phyloP scores from a whole-genome alignment of 257 asterid species.

The Buddleja alternifolia region DNA sequence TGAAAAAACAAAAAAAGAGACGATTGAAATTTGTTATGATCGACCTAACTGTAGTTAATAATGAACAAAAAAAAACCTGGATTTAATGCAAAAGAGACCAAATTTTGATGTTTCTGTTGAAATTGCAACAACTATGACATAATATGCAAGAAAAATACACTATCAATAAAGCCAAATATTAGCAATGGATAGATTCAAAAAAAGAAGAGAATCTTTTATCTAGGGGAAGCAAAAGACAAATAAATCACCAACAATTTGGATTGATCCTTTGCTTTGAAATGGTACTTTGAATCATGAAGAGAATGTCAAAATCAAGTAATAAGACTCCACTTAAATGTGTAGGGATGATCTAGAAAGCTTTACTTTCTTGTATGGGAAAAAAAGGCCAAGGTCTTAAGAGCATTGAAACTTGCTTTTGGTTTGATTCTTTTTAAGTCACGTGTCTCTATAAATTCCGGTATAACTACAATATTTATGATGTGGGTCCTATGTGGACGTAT shows the following conservation, averaged over 20 bases:
- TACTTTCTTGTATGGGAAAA: too few relatives aligned
- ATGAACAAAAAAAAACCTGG: background rate
- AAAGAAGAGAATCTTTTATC: background rate
- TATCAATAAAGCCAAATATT: background rate
- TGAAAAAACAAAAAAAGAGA: too few relatives aligned
- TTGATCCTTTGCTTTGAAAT: background rate
- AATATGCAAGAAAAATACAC: background rate
- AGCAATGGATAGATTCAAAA: background rate
- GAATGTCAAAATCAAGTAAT: too few relatives aligned
- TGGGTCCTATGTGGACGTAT: too few relatives aligned
- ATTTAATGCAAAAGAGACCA: background rate
- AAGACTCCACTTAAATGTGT: too few relatives aligned
- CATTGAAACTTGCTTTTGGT: too few relatives aligned
- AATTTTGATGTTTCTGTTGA: background rate
- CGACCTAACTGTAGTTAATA: background rate
- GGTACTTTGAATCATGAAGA: too few relatives aligned
- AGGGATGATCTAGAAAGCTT: too few relatives aligned
- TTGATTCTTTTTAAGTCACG: too few relatives aligned
- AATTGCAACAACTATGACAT: slow-evolving; percentile 24
- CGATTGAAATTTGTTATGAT: background rate
- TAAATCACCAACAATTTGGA: background rate
- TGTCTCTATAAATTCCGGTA: too few relatives aligned
- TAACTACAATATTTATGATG: too few relatives aligned
- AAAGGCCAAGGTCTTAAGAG: too few relatives aligned
- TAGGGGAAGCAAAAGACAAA: background rate